Conservation (phyloP, 108 stramenopile species). For the Cafeteria roenbergensis region DNA sequence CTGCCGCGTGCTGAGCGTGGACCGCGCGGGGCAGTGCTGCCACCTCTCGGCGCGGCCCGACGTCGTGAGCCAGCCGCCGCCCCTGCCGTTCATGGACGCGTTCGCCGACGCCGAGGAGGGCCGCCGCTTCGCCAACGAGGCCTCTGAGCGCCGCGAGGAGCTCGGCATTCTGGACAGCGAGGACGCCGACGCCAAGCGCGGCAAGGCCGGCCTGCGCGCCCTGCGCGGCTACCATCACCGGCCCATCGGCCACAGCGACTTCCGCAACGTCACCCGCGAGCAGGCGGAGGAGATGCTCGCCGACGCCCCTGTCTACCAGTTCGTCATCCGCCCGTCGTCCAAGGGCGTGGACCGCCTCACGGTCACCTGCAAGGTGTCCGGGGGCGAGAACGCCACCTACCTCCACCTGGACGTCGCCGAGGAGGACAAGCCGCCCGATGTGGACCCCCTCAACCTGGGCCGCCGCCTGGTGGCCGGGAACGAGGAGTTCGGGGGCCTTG, state of each 20-base stretch:
- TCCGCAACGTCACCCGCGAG: constrained; percentile 16
- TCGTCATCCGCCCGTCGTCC: constrained; percentile 20
- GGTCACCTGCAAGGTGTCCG: constrained; percentile 20
- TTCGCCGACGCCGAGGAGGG: background rate
- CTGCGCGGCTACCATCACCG: background rate
- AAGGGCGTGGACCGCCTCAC: constrained; percentile 17
- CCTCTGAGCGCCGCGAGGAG: background rate
- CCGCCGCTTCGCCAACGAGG: background rate
- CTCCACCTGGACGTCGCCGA: constrained; percentile 9
- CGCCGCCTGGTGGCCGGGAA: background rate
- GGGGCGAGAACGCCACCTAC: background rate
- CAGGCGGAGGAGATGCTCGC: constrained; percentile 17
- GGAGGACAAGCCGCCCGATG: background rate
- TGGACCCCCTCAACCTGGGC: constrained; percentile 8
- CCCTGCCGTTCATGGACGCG: constrained; percentile 1
- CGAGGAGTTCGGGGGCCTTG: constrained; percentile 8
- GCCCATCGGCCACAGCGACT: constrained; percentile 18
- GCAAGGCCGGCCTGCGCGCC: background rate
- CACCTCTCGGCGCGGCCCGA: background rate
- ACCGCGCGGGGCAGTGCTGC: background rate
- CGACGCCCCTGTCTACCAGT: background rate
- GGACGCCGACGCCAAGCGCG: background rate
- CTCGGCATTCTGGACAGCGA: background rate
- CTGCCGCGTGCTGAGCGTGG: background rate
- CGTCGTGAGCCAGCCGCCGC: background rate